Evolutionary conservation across 495 filamentous ascomycete species (phyloP).

Genomic region (Trichoderma erinaceum): DNA sequence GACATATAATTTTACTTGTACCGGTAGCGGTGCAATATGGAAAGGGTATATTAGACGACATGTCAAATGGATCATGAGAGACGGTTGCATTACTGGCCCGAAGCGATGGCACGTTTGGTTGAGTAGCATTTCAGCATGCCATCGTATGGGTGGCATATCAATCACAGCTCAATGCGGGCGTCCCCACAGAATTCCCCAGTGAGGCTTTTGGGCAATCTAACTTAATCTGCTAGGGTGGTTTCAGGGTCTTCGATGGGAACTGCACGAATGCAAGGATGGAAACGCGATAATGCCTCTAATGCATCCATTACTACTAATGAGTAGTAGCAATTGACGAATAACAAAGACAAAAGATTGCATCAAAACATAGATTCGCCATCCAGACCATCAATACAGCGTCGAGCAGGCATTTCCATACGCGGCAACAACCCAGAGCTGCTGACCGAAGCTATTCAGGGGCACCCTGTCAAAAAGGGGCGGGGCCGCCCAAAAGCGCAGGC

Average conservation of each 20-base stretch:
- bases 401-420: not conserved
- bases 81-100: not conserved
- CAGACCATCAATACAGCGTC: not conserved
- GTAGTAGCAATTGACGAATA: no score
- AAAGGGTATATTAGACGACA: not conserved
- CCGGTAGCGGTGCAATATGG: not conserved
- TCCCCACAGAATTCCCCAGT: not conserved
- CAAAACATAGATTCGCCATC: not conserved
- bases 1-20: not conserved
- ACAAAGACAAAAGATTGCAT: no score
- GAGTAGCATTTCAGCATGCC: no score
- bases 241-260: not conserved
- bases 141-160: not conserved
- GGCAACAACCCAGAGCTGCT: not conserved
- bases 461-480: not conserved
- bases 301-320: not conserved
- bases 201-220: conserved; percentile 3
- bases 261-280: not conserved
- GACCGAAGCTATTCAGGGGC: not conserved
- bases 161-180: not conserved
- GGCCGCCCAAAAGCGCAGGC: not conserved
- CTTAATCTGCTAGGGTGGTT: conserved; percentile 7
- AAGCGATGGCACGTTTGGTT: no score
- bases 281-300: not conserved
- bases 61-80: not conserved